Conservation (phyloP, 306 rosid genomes). For the Ziziphus jujuba region DNA sequence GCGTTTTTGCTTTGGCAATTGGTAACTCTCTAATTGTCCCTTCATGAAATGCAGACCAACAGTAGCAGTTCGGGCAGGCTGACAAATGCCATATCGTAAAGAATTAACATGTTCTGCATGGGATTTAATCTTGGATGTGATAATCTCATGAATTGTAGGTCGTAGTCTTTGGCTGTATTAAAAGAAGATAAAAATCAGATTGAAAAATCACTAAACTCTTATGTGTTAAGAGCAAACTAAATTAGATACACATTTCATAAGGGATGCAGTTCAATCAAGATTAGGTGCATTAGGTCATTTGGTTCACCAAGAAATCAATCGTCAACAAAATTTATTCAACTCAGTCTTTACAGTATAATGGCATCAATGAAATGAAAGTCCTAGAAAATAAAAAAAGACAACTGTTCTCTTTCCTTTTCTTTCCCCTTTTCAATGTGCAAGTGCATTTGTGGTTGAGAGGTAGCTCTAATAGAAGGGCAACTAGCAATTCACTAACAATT, state of each 20-base stretch:
- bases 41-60: constrained; percentile 70
- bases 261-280: background rate
- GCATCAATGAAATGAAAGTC: too few relatives aligned
- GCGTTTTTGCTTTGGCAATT: constrained; percentile 79
- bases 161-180: constrained; percentile 91
- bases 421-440: too few relatives aligned
- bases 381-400: too few relatives aligned
- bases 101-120: constrained; percentile 68
- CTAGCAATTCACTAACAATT: background rate
- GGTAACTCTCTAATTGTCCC: constrained; percentile 82
- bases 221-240: background rate
- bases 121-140: constrained; percentile 83
- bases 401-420: too few relatives aligned
- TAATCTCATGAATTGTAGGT: constrained; percentile 84
- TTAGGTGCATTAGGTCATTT: background rate
- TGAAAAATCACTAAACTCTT: background rate
- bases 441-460: too few relatives aligned
- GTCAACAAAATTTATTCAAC: background rate
- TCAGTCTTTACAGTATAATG: background rate
- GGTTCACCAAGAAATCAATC: background rate
- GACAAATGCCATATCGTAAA: constrained; percentile 62
- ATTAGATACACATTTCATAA: background rate
- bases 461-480: background rate
- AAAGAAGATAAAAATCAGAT: constrained; percentile 18
- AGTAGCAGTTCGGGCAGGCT: constrained; percentile 49